Evolutionary conservation across 805 yeast genomes (phyloP), one percentile per base, ranked within the genome.

Genomic region (Suhomyces canberraensis): DNA sequence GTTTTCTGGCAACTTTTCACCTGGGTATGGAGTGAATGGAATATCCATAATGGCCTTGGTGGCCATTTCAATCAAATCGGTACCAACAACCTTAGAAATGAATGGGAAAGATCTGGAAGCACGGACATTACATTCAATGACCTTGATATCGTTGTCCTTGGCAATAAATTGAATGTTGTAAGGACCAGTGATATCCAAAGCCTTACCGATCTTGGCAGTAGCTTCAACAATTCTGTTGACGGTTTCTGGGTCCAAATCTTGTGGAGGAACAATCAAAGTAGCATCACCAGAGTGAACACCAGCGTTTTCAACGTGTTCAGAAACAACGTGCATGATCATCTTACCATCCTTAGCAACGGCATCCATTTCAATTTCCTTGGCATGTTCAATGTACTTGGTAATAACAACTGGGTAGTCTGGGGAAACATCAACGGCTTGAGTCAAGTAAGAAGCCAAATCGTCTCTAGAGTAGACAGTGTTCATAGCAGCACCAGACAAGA

Each of bases 221-320:
- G 96, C 96, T 48, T 78, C 93, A 35, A 87, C 96, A 56, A 93
- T 88, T 66, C 97, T 78, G 46, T 76, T 69, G 36, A 91, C 95
- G 31, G 96, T 88, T 68, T 87, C 96, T 42, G 88, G 86, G 48
- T 84, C 91, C 52, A 93, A 76, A 58, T 87, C 95, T 70, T 91
- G 97, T 35, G 97, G 96, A 37, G 98, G 98, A 41, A 91, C 95
- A 61, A 91, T 85, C 56, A 91, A 71, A 32, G 98, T 93, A 44
- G 98, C 98, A 66, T 91, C 98, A 75, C 98, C 98, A 35, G 98
- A 91, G 67, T 91, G 98, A 29, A 91, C 96, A 78, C 98, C 98
- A 18, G 98, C 98, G 59, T 91, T 91, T 71, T 91, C 98, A 48
- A 93, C 96, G 62, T 91, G 98, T 68, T 93, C 98, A 38, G 96